Conservation (phyloP, 305 asterid species). For the Fraxinus latifolia region DNA sequence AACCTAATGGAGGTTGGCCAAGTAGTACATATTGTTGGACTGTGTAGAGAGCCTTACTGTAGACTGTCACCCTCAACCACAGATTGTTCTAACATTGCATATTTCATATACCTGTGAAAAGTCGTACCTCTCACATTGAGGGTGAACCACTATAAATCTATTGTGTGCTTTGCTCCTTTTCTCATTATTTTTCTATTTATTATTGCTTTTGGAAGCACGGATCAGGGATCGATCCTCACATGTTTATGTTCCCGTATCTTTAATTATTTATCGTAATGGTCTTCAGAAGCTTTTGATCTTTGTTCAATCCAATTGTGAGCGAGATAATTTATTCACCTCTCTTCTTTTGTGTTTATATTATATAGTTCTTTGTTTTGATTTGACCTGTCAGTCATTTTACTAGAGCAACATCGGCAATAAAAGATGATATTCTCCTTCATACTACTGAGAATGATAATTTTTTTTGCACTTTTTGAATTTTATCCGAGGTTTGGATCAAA, state of each 20-base stretch:
- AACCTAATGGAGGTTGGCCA: background rate
- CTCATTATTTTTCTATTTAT: background rate
- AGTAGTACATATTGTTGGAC: background rate
- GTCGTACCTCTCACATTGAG: background rate
- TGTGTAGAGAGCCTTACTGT: background rate
- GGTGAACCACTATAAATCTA: background rate
- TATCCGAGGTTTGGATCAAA: background rate
- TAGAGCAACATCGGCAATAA: background rate
- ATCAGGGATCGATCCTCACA: background rate
- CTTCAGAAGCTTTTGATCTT: background rate
- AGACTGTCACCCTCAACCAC: background rate
- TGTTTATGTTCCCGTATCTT: background rate
- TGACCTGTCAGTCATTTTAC: background rate
- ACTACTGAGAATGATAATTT: background rate
- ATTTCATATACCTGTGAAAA: background rate
- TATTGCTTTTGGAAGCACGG: background rate
- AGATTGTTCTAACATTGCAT: background rate
- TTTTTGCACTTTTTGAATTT: background rate
- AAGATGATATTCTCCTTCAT: background rate
- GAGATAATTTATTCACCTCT: background rate
- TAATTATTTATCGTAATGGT: background rate
- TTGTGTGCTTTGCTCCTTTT: background rate
- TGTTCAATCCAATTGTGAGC: background rate
- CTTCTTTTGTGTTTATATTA: background rate
- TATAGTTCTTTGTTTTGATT: background rate